A percentile compares a stretch with the other conserved stretches of the same genome.
These are phyloP conservation scores for Podospora didyma DNA, from an alignment of 495 filamentous ascomycete species.

Conservation along the genomic window DNA sequence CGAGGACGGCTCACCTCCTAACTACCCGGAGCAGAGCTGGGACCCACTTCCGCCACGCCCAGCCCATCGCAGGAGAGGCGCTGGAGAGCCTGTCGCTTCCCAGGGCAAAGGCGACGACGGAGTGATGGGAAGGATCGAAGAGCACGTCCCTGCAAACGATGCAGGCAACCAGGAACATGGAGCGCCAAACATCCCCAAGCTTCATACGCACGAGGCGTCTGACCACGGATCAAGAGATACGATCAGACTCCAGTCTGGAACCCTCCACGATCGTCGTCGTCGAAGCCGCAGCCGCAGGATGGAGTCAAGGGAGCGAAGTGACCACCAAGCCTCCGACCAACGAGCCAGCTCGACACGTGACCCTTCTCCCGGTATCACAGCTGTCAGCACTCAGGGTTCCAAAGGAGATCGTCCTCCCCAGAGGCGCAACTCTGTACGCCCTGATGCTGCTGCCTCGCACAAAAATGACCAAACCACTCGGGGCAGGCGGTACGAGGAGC, in stretches of 20 bases:
- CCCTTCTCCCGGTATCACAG: too few relatives aligned
- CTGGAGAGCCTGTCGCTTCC: neutral
- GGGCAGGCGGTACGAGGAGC: constrained; percentile 11
- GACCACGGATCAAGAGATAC: too few relatives aligned
- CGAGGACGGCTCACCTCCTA: neutral
- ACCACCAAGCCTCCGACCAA: too few relatives aligned
- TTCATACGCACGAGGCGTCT: neutral
- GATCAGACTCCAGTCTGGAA: too few relatives aligned
- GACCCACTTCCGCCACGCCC: constrained; percentile 8
- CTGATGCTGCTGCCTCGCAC: neutral
- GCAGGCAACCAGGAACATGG: neutral
- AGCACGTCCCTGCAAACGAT: constrained; percentile 3
- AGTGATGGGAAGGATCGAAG: constrained; percentile 18
- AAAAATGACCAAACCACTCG: neutral
- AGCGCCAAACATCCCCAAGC: neutral
- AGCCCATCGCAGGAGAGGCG: constrained; percentile 1
- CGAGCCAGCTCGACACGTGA: too few relatives aligned
- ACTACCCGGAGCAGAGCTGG: constrained; percentile 12
- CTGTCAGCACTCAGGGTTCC: too few relatives aligned
- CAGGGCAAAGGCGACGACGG: constrained; percentile 14
- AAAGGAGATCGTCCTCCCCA: neutral
- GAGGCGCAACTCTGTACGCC: neutral
- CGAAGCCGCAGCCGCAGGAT: too few relatives aligned
- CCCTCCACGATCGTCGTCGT: too few relatives aligned
- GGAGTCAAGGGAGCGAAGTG: too few relatives aligned